A percentile compares a stretch with the other conserved stretches of the same genome.
phyloP scores from a whole-genome alignment of 306 rosid genomes.

The Carpinus viminea region DNA sequence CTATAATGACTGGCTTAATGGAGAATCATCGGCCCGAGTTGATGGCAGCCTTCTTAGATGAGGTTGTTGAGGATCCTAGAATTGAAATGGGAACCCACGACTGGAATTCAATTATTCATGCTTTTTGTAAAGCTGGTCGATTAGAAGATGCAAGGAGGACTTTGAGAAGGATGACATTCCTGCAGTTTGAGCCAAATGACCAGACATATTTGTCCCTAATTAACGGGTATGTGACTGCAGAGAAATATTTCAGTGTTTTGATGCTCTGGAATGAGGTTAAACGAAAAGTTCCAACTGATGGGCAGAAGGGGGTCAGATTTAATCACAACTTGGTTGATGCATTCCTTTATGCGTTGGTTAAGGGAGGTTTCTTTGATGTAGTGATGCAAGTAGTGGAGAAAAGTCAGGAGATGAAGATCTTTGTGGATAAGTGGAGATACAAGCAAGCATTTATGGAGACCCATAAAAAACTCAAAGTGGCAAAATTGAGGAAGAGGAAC shows the following conservation, averaged over 20 bases:
- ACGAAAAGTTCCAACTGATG: slow-evolving; percentile 59
- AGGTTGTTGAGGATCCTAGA: slow-evolving; percentile 86
- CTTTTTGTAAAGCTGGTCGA: slow-evolving; percentile 90
- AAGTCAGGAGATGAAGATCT: slow-evolving; percentile 76
- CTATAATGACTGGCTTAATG: slow-evolving; percentile 95
- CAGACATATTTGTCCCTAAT: slow-evolving; percentile 87
- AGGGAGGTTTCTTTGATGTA: slow-evolving; percentile 96
- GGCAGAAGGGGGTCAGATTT: slow-evolving; percentile 65
- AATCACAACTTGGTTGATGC: slow-evolving; percentile 80
- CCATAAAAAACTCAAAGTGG: slow-evolving; percentile 84
- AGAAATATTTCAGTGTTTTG: slow-evolving; percentile 77
- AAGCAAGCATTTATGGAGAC: slow-evolving; percentile 97
- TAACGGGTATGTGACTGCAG: slow-evolving; percentile 72
- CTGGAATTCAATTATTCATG: slow-evolving; percentile 94
- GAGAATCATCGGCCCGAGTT: slow-evolving; percentile 90
- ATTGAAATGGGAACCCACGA: slow-evolving; percentile 88
- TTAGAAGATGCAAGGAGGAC: slow-evolving; percentile 95
- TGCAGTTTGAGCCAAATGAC: slow-evolving; percentile 82
- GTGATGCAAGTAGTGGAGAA: slow-evolving; percentile 96
- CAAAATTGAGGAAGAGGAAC: slow-evolving; percentile 72
- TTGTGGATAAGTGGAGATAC: slow-evolving; percentile 97
- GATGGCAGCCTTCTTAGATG: slow-evolving; percentile 97
- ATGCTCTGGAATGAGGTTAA: slow-evolving; percentile 94
- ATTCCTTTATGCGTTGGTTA: slow-evolving; percentile 82
- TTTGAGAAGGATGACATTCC: slow-evolving; percentile 83